These are phyloP conservation scores for Fusarium burgessii DNA, from an alignment of 2,329 filamentous ascomycete species.

Conservation along the genomic window DNA sequence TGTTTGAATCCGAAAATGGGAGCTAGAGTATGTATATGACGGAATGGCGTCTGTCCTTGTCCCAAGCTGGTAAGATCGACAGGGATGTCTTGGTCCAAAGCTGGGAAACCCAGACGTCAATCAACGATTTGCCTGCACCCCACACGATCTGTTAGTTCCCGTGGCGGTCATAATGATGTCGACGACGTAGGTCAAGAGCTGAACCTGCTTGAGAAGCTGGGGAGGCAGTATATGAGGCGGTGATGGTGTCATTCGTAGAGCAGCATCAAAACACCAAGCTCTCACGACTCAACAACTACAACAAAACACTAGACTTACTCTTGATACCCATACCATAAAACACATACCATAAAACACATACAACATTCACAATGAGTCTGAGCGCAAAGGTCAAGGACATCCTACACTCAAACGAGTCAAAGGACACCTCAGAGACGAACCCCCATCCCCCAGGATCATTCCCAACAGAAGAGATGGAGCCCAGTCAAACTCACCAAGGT, in stretches of 20 bases:
- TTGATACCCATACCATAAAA: neutral
- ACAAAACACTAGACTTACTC: neutral
- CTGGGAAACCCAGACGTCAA: conserved; percentile 14
- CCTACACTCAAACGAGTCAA: conserved; percentile 11
- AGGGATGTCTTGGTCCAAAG: conserved; percentile 13
- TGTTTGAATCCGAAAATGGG: neutral
- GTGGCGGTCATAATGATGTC: conserved; percentile 36
- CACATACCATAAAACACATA: neutral
- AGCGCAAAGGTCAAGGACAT: conserved; percentile 32
- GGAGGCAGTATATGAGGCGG: conserved; percentile 23
- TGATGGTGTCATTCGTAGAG: neutral
- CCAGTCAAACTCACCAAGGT: conserved; percentile 4
- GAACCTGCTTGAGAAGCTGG: conserved; percentile 3
- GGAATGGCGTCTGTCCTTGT: conserved; percentile 22
- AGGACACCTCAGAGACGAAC: conserved; percentile 8
- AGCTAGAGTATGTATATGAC: conserved; percentile 26
- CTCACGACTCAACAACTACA: neutral
- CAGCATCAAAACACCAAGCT: neutral
- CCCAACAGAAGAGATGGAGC: conserved; percentile 33
- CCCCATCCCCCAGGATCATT: conserved; percentile 37
- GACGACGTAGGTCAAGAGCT: conserved; percentile 13
- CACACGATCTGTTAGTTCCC: conserved; percentile 28
- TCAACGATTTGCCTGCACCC: conserved; percentile 17
- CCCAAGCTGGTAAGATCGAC: conserved; percentile 22
- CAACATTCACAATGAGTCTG: conserved; percentile 13